These are phyloP conservation scores for Lodderomyces oxycetoniae DNA, from an alignment of 1,139 yeast species.

Conservation along the genomic window DNA sequence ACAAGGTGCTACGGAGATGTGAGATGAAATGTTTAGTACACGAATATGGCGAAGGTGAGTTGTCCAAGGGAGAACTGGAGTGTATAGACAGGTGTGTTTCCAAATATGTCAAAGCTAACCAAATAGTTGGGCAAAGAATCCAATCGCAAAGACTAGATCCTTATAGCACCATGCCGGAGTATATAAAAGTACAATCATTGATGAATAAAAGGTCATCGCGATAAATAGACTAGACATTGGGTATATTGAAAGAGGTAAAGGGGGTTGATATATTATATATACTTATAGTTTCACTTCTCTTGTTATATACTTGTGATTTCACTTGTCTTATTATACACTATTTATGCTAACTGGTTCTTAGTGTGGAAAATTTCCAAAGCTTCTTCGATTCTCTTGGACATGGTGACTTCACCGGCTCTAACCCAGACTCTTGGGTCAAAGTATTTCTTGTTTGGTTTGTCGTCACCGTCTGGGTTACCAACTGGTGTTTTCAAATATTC, in stretches of 20 bases:
- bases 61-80: conserved; percentile 69
- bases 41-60: conserved; percentile 74
- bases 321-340: conserved; percentile 1
- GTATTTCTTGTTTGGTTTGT: conserved; percentile 98
- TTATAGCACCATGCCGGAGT: conserved; percentile 36
- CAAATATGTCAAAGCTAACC: conserved; percentile 65
- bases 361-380: conserved; percentile 88
- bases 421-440: conserved; percentile 99
- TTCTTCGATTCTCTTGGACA: conserved; percentile 78
- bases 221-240: background rate
- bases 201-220: conserved; percentile 1
- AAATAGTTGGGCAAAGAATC: conserved; percentile 49
- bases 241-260: background rate
- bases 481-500: conserved; percentile 85
- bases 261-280: background rate
- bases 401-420: conserved; percentile 99
- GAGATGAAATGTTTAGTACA: conserved; percentile 65
- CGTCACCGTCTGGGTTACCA: conserved; percentile 99
- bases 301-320: background rate
- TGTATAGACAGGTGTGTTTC: conserved; percentile 78
- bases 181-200: conserved; percentile 23
- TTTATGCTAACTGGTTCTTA: conserved; percentile 47
- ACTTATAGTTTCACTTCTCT: background rate
- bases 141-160: conserved; percentile 31
- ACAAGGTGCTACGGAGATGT: conserved; percentile 54